Evolutionary conservation across 202 grass and related monocot species (phyloP), one percentile per base, ranked within the genome.

Genomic region (Zoysia matrella): DNA sequence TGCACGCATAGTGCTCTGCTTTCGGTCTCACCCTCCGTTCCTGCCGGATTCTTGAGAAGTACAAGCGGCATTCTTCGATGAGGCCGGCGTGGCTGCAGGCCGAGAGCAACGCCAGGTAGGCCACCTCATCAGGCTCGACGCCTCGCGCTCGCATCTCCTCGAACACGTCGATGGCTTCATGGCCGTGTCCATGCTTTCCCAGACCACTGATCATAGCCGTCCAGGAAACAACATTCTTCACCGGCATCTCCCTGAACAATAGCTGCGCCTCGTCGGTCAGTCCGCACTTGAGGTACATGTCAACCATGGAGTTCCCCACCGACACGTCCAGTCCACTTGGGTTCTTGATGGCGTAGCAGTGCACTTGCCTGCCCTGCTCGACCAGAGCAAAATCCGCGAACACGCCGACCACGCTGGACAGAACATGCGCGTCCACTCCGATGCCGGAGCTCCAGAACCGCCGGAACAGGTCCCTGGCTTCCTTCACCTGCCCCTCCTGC

Each of bases 271-370:
- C 85, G 1, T 65, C 78, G 0, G 16, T 52, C 22, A 91, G 50
- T 2, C 89, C 85, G 0, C 85, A 91, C 56, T 88, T 91, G 69
- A 79, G 82, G 82, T 88, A 91, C 89, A 85, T 79, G 46, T 91
- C 85, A 0, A 85, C 78, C 0, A 88, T 1, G 36, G 89, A 88
- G 86, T 91, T 88, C 7, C 68, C 69, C 5, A 88, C 49, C 0
- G 89, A 88, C 70, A 91, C 69, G 22, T 88, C 89, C 36, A 64
- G 0, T 18, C 72, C 77, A 1, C 47, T 30, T 0, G 67, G 85
- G 6, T 12, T 45, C 82, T 91, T 88, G 1, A 76, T 50, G 0
- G 56, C 15, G 55, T 82, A 85, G 78, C 85, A 79, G 79, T 91
- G 89, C 39, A 88, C 3, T 1, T 91, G 86, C 69, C 66, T 82